A percentile compares a stretch with the other conserved stretches of the same genome.
phyloP scores from a whole-genome alignment of 176 grass and related monocot species.

The Hordeum vulgare region MorexV3_pseudomolecules_assembly NC_058520.1:430713006-430713505 shows the following conservation, averaged over 20 bases:
- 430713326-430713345: background rate
- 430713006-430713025: no score
- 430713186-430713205: background rate
- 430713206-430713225: background rate
- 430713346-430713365: background rate
- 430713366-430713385: background rate
- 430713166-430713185: background rate
- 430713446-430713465: constrained; percentile 58
- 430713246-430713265: background rate
- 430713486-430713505: constrained; percentile 77
- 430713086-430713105: no score
- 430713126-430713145: background rate
- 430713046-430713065: background rate
- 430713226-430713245: background rate
- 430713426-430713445: constrained; percentile 43
- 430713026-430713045: no score
- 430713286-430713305: background rate
- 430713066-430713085: no score
- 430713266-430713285: background rate
- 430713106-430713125: background rate
- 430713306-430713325: background rate
- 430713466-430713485: constrained; percentile 77
- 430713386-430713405: background rate
- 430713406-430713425: constrained; percentile 24
- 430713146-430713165: background rate